Conservation (phyloP, 352 stramenopile species). For the Globisporangium middletonii region DNA sequence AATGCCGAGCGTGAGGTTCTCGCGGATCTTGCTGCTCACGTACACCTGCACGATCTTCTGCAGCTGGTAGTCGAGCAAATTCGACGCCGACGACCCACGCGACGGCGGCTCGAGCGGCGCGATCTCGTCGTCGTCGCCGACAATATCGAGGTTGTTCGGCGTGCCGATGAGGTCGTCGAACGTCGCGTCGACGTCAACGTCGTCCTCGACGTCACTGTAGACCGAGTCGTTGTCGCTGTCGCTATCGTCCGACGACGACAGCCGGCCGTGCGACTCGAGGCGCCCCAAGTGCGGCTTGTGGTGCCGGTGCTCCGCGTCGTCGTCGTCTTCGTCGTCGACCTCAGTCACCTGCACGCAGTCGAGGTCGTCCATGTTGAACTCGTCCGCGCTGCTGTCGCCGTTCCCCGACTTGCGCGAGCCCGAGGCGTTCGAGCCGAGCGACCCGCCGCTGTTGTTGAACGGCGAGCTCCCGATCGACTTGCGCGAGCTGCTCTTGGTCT, state of each 20-base stretch:
- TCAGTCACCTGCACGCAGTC: constrained; percentile 74
- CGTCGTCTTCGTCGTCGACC: constrained; percentile 68
- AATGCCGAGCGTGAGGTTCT: constrained; percentile 67
- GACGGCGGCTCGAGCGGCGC: constrained; percentile 24
- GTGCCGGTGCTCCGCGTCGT: constrained; percentile 29
- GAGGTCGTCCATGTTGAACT: constrained; percentile 72
- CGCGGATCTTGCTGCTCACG: constrained; percentile 84
- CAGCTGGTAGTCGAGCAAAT: constrained; percentile 16
- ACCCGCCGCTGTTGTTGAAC: constrained; percentile 31
- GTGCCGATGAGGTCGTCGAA: constrained; percentile 79
- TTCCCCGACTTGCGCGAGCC: constrained; percentile 25
- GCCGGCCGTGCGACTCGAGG: constrained; percentile 20
- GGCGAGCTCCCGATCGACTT: constrained; percentile 43
- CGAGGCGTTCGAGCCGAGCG: constrained; percentile 36
- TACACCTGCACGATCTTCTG: constrained; percentile 73
- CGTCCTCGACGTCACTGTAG: constrained; percentile 78
- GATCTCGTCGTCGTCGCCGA: constrained; percentile 61
- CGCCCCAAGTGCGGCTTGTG: constrained; percentile 18
- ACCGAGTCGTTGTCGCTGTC: constrained; percentile 57
- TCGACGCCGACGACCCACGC: constrained; percentile 21
- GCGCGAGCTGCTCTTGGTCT: constrained; percentile 39
- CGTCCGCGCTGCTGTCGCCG: constrained; percentile 28
- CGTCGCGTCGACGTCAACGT: constrained; percentile 85
- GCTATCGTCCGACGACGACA: constrained; percentile 14
- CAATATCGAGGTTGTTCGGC: constrained; percentile 46